Percentiles rank a stretch among this genome's conserved stretches.
Evolutionary conservation across 176 grass and related monocot genomes (phyloP).

Genomic region (Juncus inflexus): DNA sequence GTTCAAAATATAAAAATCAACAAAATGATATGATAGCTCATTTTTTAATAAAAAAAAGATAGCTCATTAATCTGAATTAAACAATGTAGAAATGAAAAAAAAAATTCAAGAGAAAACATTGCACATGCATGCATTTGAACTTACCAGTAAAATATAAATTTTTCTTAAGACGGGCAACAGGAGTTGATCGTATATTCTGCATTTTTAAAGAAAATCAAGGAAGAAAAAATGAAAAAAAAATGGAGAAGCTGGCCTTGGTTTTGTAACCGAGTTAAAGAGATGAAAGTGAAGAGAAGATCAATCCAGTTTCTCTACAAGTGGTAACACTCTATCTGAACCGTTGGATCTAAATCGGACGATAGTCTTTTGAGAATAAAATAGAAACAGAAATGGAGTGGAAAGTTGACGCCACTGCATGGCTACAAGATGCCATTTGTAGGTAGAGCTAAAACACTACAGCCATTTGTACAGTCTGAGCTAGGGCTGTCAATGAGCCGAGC

Average conservation of each 20-base stretch:
- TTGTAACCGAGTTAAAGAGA: not conserved
- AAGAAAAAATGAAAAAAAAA: not conserved
- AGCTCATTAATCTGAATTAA: not conserved
- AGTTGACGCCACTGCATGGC: not conserved
- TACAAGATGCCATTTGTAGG: not conserved
- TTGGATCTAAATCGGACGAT: not conserved
- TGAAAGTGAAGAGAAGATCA: conserved; percentile 2
- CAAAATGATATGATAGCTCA: too few species aligned
- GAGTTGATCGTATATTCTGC: conserved; percentile 9
- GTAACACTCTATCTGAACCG: not conserved
- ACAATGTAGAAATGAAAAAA: not conserved
- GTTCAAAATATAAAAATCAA: too few species aligned
- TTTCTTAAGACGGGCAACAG: not conserved
- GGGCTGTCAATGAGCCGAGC: too few species aligned
- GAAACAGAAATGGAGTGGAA: not conserved
- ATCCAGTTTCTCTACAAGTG: not conserved
- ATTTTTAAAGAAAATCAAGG: not conserved
- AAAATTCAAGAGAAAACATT: not conserved
- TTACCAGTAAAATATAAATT: conserved; percentile 1
- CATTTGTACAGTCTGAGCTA: not conserved
- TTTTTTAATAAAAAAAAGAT: not conserved
- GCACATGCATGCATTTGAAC: not conserved
- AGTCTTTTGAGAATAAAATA: not conserved
- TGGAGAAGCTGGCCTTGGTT: not conserved
- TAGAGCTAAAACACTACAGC: not conserved